A percentile compares a stretch with the other conserved stretches of the same genome.
These are phyloP conservation scores for Mucor plumbeus DNA, from an alignment of 371 early-diverging fungal genomes.

Conservation along the genomic window DNA sequence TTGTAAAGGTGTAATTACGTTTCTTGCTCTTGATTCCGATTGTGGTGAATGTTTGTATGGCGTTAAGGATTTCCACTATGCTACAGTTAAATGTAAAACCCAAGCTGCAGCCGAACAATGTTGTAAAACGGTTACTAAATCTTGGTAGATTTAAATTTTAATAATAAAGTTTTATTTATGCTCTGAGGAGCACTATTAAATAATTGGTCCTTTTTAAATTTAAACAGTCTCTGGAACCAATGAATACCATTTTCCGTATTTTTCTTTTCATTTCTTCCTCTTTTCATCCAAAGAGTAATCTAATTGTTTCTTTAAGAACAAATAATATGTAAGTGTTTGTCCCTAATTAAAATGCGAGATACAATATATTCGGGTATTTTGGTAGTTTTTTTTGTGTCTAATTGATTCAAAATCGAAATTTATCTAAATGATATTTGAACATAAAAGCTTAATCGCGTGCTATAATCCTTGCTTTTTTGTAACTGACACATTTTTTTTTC, in stretches of 20 bases:
- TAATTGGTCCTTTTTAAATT: neutral
- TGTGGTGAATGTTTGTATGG: conserved; percentile 9
- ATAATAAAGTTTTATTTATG: too few relatives aligned
- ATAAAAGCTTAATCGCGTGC: neutral
- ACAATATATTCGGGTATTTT: neutral
- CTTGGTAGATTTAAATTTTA: neutral
- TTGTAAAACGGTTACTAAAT: conserved; percentile 1
- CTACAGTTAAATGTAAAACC: conserved; percentile 10
- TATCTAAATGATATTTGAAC: neutral
- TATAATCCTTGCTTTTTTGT: neutral
- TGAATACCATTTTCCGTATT: neutral
- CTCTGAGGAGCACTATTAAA: too few relatives aligned
- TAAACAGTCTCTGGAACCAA: neutral
- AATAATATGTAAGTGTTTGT: neutral
- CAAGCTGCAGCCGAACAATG: neutral
- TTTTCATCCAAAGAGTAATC: neutral
- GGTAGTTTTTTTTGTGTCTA: neutral
- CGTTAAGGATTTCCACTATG: neutral
- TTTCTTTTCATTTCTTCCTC: neutral
- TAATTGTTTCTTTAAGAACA: neutral
- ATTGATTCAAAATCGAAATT: neutral
- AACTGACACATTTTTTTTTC: conserved; percentile 2
- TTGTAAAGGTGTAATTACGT: conserved; percentile 12
- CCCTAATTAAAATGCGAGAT: neutral
- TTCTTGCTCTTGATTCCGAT: conserved; percentile 9